A percentile compares a stretch with the other conserved stretches of the same genome.
Evolutionary conservation across 768 basidiomycete species (phyloP).

Genomic region (Punctularia strigosozonata): DNA sequence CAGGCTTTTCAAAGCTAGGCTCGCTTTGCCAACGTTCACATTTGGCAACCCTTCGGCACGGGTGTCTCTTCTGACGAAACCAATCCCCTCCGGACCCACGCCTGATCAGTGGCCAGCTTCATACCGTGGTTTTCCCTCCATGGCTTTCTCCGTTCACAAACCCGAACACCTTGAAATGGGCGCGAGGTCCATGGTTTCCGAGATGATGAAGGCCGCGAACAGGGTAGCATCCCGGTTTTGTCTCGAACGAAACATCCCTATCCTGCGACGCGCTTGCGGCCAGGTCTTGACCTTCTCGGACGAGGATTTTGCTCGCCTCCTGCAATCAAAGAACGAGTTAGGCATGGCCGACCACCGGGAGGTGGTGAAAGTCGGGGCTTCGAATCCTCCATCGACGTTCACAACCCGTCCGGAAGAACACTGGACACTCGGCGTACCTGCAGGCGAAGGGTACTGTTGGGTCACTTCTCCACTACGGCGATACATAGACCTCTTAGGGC

Average conservation of each 20-base stretch:
- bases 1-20: conserved; percentile 4
- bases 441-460: conserved; percentile 70
- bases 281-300: conserved; percentile 20
- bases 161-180: conserved; percentile 21
- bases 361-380: conserved; percentile 21
- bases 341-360: conserved; percentile 31
- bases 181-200: conserved; percentile 50
- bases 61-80: conserved; percentile 19
- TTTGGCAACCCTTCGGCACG: conserved; percentile 13
- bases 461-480: conserved; percentile 84
- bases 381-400: conserved; percentile 28
- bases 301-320: conserved; percentile 29
- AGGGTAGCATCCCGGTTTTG: conserved; percentile 67
- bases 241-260: conserved; percentile 43
- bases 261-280: conserved; percentile 43
- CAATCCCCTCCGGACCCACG: conserved; percentile 10
- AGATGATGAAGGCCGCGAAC: conserved; percentile 75
- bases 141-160: conserved; percentile 31
- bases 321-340: conserved; percentile 32
- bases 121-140: conserved; percentile 38
- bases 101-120: conserved; percentile 5
- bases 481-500: conserved; percentile 66
- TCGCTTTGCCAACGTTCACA: conserved; percentile 13
- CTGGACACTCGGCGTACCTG: conserved; percentile 53
- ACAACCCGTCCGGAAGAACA: conserved; percentile 50